phyloP scores from a whole-genome alignment of 176 grass and related monocot genomes.

The Thinopyrum elongatum region DNA sequence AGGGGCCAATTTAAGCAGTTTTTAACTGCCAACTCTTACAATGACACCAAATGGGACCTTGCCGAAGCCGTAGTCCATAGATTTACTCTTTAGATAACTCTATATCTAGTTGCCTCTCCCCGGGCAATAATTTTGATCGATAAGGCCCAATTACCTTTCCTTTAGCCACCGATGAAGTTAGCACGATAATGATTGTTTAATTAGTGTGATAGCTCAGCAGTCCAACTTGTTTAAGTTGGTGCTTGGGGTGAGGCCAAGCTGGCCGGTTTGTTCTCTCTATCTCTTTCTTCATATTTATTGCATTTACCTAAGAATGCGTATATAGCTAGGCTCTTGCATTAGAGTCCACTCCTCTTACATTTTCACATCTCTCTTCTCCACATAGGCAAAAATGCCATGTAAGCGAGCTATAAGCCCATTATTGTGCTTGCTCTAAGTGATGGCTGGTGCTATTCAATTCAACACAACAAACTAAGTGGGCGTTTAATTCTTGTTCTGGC shows the following conservation, averaged over 20 bases:
- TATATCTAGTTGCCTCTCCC: neutral
- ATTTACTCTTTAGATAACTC: constrained; percentile 28
- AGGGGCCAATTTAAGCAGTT: neutral
- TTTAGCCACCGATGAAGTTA: constrained; percentile 16
- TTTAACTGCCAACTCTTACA: neutral
- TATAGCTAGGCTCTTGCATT: too few relatives aligned
- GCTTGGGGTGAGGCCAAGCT: constrained; percentile 39
- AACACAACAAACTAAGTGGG: too few relatives aligned
- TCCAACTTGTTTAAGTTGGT: constrained; percentile 1
- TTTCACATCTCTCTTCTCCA: too few relatives aligned
- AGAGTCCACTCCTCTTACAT: too few relatives aligned
- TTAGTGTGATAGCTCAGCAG: constrained; percentile 22
- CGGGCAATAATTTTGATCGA: constrained; percentile 7
- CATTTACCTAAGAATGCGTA: too few relatives aligned
- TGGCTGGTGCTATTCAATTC: too few relatives aligned
- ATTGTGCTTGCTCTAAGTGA: too few relatives aligned
- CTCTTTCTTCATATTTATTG: too few relatives aligned
- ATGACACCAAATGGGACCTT: neutral
- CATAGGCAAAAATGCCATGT: too few relatives aligned
- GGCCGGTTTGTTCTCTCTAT: constrained; percentile 59
- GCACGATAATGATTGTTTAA: constrained; percentile 33
- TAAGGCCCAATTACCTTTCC: constrained; percentile 12
- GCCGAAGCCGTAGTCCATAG: neutral
- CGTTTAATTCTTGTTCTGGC: too few relatives aligned
- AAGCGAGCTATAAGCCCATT: too few relatives aligned